Percentiles rank a stretch among this genome's conserved stretches.
These are phyloP conservation scores for Metschnikowia chrysomelidarum DNA, from an alignment of 805 yeast species.

Conservation along the genomic window DNA sequence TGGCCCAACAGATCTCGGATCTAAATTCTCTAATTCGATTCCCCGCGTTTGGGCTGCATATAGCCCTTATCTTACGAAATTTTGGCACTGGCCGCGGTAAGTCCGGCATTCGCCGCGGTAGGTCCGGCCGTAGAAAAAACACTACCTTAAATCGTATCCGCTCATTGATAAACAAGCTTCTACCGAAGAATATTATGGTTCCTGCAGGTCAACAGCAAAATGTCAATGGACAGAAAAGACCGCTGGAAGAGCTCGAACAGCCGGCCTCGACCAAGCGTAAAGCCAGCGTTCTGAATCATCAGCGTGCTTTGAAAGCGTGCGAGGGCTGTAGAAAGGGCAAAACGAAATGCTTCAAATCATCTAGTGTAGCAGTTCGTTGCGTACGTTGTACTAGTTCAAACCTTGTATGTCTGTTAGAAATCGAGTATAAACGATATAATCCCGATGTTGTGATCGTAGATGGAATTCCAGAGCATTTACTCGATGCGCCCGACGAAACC, in stretches of 20 bases:
- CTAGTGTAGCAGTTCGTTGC: constrained; percentile 47
- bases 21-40: too few species aligned
- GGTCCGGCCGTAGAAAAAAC: too few species aligned
- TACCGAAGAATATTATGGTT: too few species aligned
- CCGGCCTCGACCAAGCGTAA: not conserved
- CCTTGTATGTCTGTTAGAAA: constrained; percentile 50
- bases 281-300: constrained; percentile 6
- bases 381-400: constrained; percentile 56
- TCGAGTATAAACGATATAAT: constrained; percentile 11
- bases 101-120: too few species aligned
- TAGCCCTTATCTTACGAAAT: too few species aligned
- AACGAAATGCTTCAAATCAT: constrained; percentile 60
- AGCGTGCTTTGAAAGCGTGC: constrained; percentile 53
- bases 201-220: too few species aligned
- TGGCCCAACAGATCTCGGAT: too few species aligned
- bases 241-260: not conserved
- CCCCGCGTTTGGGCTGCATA: too few species aligned
- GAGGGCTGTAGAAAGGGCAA: constrained; percentile 54
- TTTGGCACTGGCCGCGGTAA: too few species aligned
- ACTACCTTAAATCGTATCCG: too few species aligned
- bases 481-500: constrained; percentile 8
- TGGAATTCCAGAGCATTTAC: constrained; percentile 18
- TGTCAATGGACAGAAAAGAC: too few species aligned
- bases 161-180: too few species aligned
- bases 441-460: constrained; percentile 17